Percentiles rank a stretch among this genome's conserved stretches.
Evolutionary conservation across 1,139 yeast species (phyloP).

Genomic region (Candida frijolesensis): DNA sequence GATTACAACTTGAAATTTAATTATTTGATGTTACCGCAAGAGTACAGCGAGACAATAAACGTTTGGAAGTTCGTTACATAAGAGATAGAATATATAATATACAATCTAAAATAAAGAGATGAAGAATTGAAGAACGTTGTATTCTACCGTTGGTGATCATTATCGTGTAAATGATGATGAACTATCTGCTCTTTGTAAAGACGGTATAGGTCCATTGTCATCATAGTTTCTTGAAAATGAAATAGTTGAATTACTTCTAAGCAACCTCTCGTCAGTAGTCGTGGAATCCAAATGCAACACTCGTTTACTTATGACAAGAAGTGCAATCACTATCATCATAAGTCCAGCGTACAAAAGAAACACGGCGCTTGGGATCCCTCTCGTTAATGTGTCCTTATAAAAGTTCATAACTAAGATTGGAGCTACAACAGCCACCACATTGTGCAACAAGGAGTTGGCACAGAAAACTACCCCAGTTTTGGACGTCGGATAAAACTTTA

Average conservation of each 20-base stretch:
- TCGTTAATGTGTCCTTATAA: conserved; percentile 26
- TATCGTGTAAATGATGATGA: background rate
- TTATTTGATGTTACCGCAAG: conserved; percentile 46
- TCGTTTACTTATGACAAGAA: conserved; percentile 6
- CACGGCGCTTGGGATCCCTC: conserved; percentile 12
- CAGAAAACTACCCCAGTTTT: conserved; percentile 45
- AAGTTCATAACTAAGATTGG: conserved; percentile 31
- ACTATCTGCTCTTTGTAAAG: background rate
- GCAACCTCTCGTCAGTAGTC: conserved; percentile 6
- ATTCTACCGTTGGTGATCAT: background rate
- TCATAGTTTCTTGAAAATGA: conserved; percentile 6
- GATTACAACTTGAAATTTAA: conserved; percentile 36
- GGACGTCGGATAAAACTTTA: conserved; percentile 42
- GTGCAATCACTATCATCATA: conserved; percentile 4
- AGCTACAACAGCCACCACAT: conserved; percentile 24
- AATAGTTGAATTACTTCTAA: conserved; percentile 9
- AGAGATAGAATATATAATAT: background rate
- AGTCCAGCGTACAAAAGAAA: conserved; percentile 14
- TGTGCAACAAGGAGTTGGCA: conserved; percentile 37
- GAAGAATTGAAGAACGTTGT: background rate
- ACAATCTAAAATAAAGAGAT: background rate
- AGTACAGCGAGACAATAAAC: conserved; percentile 31
- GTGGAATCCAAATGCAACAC: conserved; percentile 7
- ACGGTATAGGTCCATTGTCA: background rate
- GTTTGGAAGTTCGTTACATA: conserved; percentile 32